Base-by-base conservation (phyloP, 805 yeast genomes). In the Hanseniaspora thailandica region DNA sequence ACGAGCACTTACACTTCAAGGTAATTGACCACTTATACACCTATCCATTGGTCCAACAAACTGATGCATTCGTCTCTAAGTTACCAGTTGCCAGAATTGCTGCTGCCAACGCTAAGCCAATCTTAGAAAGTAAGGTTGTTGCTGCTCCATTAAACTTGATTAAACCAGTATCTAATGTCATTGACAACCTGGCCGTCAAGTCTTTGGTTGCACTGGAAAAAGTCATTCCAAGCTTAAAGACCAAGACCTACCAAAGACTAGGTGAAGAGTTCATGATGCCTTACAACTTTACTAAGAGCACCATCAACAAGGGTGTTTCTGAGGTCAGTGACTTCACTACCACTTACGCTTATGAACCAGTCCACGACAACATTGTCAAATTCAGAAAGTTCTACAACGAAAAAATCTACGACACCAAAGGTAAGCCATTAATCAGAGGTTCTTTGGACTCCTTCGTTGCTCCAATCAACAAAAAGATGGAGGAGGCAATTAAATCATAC, bases 401-500 rank as follows among this genome's bases (percentile, higher is more conserved):
- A 46, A 71, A 76, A 31, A 61, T 78, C 39, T 74, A 76, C 62
- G 80, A 80, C 61, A 72, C 77, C 7, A 69, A 78, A 30, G 86
- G 86, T 23, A 78, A 77, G 61, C 83, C 85, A 39, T 62, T 81
- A 48, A 58, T 84, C 36, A 72, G 86, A 58, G 71, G 82, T n/a
- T 73, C 76, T 23, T 61, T 81, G 22, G 87, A 82, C 64, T 82
- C 85, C 4, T 34, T 81, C 12, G 69, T 84, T 45, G 71, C 70
- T 35, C 89, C 93, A 28, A 44, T 82, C 44, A 86, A 84, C 67
- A 66, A 72, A 34, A 67, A 71, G 33, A 64, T 84, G 49, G 80
- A 75, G 56, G 63, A 69, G 1, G 59, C 71, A 23, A 71, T 78
- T 28, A 64, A 69, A 38, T 66, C 65, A 34, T 69, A 72, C 57